These are phyloP conservation scores for Filobasidium uniguttulatum DNA, from an alignment of 1,284 basidiomycete species.

Conservation along the genomic window DNA sequence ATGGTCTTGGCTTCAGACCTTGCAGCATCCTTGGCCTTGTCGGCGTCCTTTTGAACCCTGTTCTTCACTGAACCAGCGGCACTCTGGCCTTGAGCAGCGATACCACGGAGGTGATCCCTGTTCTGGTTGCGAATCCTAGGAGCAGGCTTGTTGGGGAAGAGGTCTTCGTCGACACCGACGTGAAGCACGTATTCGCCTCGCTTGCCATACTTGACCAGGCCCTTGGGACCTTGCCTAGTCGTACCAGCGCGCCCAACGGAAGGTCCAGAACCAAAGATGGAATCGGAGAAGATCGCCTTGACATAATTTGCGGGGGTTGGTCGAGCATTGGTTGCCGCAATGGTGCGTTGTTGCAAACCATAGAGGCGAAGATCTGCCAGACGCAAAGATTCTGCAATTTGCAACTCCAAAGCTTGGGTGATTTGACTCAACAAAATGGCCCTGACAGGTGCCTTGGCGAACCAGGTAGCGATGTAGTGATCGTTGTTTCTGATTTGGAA, in stretches of 20 bases:
- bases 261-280: conserved; percentile 24
- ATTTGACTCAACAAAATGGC: conserved; percentile 32
- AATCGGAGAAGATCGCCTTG: conserved; percentile 37
- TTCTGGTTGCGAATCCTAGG: conserved; percentile 26
- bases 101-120: conserved; percentile 24
- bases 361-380: conserved; percentile 30
- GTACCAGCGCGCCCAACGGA: conserved; percentile 16
- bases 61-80: conserved; percentile 21
- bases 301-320: conserved; percentile 37
- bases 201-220: conserved; percentile 38
- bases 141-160: conserved; percentile 36
- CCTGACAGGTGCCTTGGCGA: conserved; percentile 28
- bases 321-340: conserved; percentile 37
- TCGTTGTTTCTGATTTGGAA: conserved; percentile 30
- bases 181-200: conserved; percentile 39
- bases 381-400: conserved; percentile 28
- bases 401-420: conserved; percentile 33
- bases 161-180: conserved; percentile 39
- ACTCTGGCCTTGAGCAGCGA: conserved; percentile 18
- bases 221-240: conserved; percentile 28
- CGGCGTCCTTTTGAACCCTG: conserved; percentile 23
- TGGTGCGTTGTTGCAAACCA: conserved; percentile 36
- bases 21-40: conserved; percentile 31
- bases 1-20: conserved; percentile 29
- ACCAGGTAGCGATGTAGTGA: conserved; percentile 30